These are phyloP conservation scores for Fragaria iinumae DNA, from an alignment of 306 rosid species.

Conservation along the genomic window DNA sequence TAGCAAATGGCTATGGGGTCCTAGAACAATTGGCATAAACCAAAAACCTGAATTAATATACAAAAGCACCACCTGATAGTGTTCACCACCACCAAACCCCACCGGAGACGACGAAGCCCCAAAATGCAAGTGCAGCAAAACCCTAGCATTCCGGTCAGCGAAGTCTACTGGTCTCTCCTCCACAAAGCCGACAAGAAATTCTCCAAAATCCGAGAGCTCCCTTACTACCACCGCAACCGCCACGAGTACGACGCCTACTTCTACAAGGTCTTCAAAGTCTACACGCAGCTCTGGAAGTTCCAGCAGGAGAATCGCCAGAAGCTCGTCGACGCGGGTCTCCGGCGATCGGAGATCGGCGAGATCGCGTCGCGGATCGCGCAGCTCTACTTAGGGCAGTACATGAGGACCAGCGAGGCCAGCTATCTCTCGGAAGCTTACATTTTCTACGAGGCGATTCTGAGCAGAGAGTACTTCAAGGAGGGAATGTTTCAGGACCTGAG, in stretches of 20 bases:
- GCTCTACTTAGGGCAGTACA: constrained; percentile 86
- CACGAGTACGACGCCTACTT: constrained; percentile 68
- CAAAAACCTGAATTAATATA: too few species aligned
- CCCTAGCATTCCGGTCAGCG: constrained; percentile 53
- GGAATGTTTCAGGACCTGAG: constrained; percentile 71
- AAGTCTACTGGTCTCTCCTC: constrained; percentile 67
- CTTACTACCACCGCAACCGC: constrained; percentile 78
- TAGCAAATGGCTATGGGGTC: too few species aligned
- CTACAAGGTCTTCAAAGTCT: constrained; percentile 86
- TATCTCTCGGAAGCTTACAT: constrained; percentile 75
- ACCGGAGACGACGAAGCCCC: neutral
- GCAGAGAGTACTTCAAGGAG: constrained; percentile 86
- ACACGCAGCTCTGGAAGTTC: constrained; percentile 90
- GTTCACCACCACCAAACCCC: too few species aligned
- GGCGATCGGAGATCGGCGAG: constrained; percentile 89
- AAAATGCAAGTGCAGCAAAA: constrained; percentile 14
- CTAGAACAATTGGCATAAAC: too few species aligned
- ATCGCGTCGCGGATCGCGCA: constrained; percentile 94
- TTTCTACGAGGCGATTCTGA: constrained; percentile 86
- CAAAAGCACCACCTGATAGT: too few species aligned
- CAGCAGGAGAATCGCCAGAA: constrained; percentile 95
- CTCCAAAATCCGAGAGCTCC: constrained; percentile 75
- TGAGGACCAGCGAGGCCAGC: constrained; percentile 84
- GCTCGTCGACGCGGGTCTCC: constrained; percentile 77
- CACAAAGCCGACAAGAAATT: constrained; percentile 81